These are phyloP conservation scores for Oryza officinalis DNA, from an alignment of 176 grass and related monocot species.

Conservation along the genomic window DNA sequence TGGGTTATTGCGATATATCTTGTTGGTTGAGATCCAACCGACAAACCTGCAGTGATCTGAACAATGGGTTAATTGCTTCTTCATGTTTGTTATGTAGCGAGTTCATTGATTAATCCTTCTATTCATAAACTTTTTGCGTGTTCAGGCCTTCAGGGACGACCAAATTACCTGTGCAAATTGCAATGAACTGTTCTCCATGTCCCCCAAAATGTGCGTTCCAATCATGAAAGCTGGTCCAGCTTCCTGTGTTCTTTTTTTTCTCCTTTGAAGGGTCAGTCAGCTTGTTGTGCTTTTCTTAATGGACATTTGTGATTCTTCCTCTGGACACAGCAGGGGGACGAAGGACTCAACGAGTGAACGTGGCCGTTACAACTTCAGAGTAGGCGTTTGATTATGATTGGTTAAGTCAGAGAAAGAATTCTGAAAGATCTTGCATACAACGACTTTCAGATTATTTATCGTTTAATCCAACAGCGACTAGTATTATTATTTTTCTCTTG, in stretches of 20 bases:
- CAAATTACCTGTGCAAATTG: not conserved
- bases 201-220: not conserved
- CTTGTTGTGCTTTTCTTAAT: not conserved
- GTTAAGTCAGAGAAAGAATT: not conserved
- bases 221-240: not conserved
- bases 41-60: not conserved
- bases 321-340: not conserved
- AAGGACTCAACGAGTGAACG: not conserved
- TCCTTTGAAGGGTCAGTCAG: too few species aligned
- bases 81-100: not conserved
- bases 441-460: not conserved
- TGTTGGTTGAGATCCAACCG: not conserved
- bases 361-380: not conserved
- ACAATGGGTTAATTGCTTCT: not conserved
- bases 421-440: conserved; percentile 4
- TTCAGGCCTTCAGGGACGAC: not conserved
- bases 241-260: not conserved
- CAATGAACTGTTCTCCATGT: not conserved
- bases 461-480: not conserved
- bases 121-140: not conserved
- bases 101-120: not conserved
- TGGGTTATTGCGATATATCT: not conserved
- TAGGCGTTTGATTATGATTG: not conserved
- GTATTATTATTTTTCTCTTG: not conserved
- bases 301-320: not conserved